Evolutionary conservation across 495 filamentous ascomycete genomes (phyloP).

Genomic region (Aspergillus ellipticus): DNA sequence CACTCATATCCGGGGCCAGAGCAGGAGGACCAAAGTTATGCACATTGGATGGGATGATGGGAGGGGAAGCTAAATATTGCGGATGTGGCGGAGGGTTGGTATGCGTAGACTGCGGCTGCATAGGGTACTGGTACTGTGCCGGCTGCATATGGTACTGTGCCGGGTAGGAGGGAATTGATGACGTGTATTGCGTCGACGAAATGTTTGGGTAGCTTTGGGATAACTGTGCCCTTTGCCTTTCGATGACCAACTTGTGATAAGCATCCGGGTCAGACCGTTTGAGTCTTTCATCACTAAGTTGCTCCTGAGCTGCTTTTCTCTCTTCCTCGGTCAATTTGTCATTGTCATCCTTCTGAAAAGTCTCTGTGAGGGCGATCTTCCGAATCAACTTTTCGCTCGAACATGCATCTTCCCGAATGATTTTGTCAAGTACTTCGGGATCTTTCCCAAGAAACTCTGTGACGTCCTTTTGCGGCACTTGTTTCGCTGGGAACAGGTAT

Average conservation of each 20-base stretch:
- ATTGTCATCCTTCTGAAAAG: conserved; percentile 54
- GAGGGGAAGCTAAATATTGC: neutral
- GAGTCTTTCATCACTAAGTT: conserved; percentile 41
- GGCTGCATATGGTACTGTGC: neutral
- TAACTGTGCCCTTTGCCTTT: conserved; percentile 12
- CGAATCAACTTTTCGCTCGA: conserved; percentile 39
- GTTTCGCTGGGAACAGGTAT: conserved; percentile 56
- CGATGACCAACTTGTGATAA: conserved; percentile 22
- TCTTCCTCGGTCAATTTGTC: conserved; percentile 57
- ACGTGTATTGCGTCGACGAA: neutral
- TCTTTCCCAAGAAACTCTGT: conserved; percentile 58
- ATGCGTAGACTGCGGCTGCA: neutral
- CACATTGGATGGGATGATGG: conserved; percentile 5
- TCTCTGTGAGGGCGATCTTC: conserved; percentile 53
- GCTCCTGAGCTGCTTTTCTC: conserved; percentile 38
- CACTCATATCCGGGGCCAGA: conserved; percentile 15
- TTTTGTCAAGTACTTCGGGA: conserved; percentile 60
- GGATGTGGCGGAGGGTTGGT: no score
- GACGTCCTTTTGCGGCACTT: conserved; percentile 50
- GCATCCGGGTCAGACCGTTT: conserved; percentile 42
- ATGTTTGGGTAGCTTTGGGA: neutral
- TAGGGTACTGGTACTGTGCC: neutral
- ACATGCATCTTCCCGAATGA: conserved; percentile 44
- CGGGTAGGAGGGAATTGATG: neutral
- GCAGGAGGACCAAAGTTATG: conserved; percentile 18